These are phyloP conservation scores for Ceratobasidium sp. DNA, from an alignment of 1,284 basidiomycete species.

Conservation along the genomic window DNA sequence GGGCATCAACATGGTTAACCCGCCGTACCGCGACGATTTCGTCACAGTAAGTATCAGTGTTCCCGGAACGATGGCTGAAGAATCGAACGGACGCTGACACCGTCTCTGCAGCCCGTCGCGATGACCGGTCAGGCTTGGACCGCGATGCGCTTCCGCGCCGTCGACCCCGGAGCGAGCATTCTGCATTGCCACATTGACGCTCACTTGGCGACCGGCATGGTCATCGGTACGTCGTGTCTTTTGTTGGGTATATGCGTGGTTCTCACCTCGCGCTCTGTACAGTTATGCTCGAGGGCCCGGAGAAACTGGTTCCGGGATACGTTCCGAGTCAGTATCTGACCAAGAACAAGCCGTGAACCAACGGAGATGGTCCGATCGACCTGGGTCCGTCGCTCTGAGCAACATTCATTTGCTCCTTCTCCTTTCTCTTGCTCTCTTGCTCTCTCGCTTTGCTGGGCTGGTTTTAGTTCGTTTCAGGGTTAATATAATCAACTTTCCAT, in stretches of 20 bases:
- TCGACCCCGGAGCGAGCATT: slow-evolving; percentile 17
- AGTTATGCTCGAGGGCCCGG: slow-evolving; percentile 8
- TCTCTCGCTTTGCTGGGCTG: no score
- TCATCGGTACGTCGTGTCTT: neutral
- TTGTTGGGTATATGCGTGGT: neutral
- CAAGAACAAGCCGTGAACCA: slow-evolving; percentile 4
- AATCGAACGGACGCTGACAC: neutral
- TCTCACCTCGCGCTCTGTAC: neutral
- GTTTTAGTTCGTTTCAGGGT: no score
- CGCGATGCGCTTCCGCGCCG: slow-evolving; percentile 17
- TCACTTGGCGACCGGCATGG: slow-evolving; percentile 30
- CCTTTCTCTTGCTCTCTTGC: no score
- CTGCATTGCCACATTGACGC: slow-evolving; percentile 37
- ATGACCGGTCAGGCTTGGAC: slow-evolving; percentile 27
- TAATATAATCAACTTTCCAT: no score
- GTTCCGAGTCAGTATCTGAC: slow-evolving; percentile 1
- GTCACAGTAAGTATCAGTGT: slow-evolving; percentile 17
- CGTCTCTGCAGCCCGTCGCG: slow-evolving; percentile 14
- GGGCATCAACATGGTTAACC: slow-evolving; percentile 30
- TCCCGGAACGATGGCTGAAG: neutral
- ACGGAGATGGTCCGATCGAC: no score
- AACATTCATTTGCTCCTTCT: no score
- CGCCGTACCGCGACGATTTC: slow-evolving; percentile 26
- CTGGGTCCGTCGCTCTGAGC: no score
- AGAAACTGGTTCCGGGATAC: slow-evolving; percentile 10